Conservation (phyloP, 2,329 filamentous ascomycete species). For the Calonectria hongkongensis region DNA sequence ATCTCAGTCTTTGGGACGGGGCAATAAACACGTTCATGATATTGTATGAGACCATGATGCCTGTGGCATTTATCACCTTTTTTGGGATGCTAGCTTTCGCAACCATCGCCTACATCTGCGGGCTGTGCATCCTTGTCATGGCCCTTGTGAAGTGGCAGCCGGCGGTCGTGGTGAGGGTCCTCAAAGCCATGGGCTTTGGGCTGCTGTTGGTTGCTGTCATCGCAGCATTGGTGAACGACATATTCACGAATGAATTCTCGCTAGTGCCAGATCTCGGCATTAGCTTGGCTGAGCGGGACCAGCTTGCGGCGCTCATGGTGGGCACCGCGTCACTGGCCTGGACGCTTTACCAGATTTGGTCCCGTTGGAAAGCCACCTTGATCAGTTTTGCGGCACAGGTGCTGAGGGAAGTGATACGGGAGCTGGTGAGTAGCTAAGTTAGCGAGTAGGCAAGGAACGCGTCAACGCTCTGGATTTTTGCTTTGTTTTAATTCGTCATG, state of each 20-base stretch:
- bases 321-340: constrained; percentile 21
- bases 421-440: neutral
- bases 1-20: constrained; percentile 21
- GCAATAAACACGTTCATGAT: constrained; percentile 1
- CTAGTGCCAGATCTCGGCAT: constrained; percentile 34
- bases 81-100: neutral
- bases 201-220: neutral
- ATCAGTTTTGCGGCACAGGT: neutral
- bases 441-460: neutral
- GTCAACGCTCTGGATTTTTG: neutral
- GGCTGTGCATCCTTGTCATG: neutral
- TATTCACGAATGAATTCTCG: neutral
- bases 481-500: no score
- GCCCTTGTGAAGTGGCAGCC: neutral
- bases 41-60: constrained; percentile 20
- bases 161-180: neutral
- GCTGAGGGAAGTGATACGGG: no score
- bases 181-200: neutral
- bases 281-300: constrained; percentile 34
- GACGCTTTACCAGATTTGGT: constrained; percentile 21
- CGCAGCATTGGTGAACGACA: neutral
- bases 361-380: neutral
- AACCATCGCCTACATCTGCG: neutral
- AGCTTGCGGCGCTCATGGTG: constrained; percentile 34
- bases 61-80: neutral